phyloP scores from a whole-genome alignment of 1,284 basidiomycete genomes.

The Cystobasidiaceae sp. region DNA sequence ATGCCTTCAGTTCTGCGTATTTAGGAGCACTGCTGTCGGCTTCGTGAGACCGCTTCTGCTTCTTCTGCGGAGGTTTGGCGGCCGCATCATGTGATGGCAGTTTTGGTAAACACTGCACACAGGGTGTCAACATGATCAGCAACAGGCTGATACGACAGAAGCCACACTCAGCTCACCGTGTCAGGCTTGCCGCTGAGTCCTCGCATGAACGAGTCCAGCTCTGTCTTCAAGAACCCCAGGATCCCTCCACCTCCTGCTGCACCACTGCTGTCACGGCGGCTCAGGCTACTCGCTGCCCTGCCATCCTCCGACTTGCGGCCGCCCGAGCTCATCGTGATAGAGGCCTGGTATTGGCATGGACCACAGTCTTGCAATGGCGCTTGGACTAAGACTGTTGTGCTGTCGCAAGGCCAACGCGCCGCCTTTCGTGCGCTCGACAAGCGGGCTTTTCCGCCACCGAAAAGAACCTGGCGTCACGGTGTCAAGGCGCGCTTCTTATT shows the following conservation, averaged over 20 bases:
- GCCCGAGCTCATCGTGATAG: slow-evolving; percentile 13
- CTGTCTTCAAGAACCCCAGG: slow-evolving; percentile 20
- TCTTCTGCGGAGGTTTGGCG: slow-evolving; percentile 9
- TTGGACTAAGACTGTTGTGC: too few species aligned
- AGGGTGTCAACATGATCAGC: too few species aligned
- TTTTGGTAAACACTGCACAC: slow-evolving; percentile 13
- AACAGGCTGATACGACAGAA: too few species aligned
- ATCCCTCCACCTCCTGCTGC: slow-evolving; percentile 21
- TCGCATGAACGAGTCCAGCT: slow-evolving; percentile 26
- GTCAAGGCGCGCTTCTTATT: too few species aligned
- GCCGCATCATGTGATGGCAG: neutral
- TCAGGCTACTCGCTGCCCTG: slow-evolving; percentile 6
- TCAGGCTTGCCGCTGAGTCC: slow-evolving; percentile 20
- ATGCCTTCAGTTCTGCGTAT: slow-evolving; percentile 6
- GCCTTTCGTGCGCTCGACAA: too few species aligned
- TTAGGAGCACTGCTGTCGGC: neutral
- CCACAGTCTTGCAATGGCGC: too few species aligned
- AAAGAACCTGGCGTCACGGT: too few species aligned
- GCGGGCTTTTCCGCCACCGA: too few species aligned
- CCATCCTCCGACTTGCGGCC: slow-evolving; percentile 14
- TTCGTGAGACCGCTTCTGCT: slow-evolving; percentile 26
- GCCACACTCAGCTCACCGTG: too few species aligned
- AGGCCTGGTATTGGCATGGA: too few species aligned
- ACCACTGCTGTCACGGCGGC: neutral
- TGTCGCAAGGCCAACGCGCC: too few species aligned